These are phyloP conservation scores for Barbarea vulgaris DNA, from an alignment of 345 rosid species.

Conservation along the genomic window DNA sequence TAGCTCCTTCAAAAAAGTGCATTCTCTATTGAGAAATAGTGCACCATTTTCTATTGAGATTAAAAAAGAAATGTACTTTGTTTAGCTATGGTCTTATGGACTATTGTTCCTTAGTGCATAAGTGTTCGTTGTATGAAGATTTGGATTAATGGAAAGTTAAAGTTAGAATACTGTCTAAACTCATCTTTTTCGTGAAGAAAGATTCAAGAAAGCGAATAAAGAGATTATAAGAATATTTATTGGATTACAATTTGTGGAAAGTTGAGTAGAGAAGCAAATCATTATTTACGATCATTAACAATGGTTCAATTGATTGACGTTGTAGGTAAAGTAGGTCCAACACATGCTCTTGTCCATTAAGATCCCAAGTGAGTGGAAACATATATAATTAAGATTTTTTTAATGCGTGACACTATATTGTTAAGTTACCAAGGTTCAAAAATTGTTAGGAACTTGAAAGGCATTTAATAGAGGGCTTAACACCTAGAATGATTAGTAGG, in stretches of 20 bases:
- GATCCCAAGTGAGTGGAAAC: not conserved
- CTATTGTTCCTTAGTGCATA: not conserved
- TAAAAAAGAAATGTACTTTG: not conserved
- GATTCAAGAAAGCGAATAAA: too few species aligned
- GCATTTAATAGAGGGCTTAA: too few species aligned
- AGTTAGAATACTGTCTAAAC: not conserved
- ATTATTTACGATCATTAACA: not conserved
- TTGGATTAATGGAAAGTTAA: not conserved
- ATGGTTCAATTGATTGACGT: not conserved
- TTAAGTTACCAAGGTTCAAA: too few species aligned
- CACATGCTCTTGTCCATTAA: not conserved
- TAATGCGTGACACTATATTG: not conserved
- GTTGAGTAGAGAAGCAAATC: not conserved
- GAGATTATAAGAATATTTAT: too few species aligned
- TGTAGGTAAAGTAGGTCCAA: slow-evolving; percentile 3
- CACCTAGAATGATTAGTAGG: too few species aligned
- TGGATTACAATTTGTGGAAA: not conserved
- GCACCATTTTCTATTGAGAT: not conserved
- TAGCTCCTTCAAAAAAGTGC: not conserved
- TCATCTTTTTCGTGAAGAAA: not conserved
- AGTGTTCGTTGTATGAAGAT: not conserved
- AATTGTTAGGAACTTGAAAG: too few species aligned
- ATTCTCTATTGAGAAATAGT: not conserved
- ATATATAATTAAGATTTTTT: not conserved
- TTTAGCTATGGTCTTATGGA: too few species aligned